phyloP scores from a whole-genome alignment of 2,329 filamentous ascomycete genomes.

The Periconia sp. region DNA sequence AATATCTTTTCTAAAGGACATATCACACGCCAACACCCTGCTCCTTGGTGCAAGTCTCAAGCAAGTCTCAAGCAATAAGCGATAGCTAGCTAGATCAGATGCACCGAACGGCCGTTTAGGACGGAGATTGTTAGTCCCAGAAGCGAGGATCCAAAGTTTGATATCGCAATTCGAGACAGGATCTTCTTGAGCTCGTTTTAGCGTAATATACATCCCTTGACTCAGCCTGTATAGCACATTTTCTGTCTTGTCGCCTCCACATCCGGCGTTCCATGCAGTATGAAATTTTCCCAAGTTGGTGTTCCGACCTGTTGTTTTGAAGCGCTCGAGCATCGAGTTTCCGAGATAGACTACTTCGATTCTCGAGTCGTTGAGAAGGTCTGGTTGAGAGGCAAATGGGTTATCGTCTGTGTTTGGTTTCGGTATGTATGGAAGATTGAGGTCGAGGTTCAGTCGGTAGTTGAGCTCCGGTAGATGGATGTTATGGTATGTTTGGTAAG shows the following conservation, averaged over 20 bases:
- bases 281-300: slow-evolving; percentile 9
- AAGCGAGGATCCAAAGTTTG: slow-evolving; percentile 16
- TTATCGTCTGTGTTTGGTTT: slow-evolving; percentile 1
- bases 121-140: slow-evolving; percentile 18
- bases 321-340: slow-evolving; percentile 25
- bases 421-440: not conserved
- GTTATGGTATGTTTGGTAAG: slow-evolving; percentile 6
- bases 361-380: slow-evolving; percentile 11
- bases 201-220: slow-evolving; percentile 5
- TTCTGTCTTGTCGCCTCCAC: slow-evolving; percentile 20
- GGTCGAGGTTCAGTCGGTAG: slow-evolving; percentile 5
- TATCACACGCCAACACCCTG: slow-evolving; percentile 12
- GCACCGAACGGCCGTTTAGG: slow-evolving; percentile 5
- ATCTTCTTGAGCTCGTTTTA: slow-evolving; percentile 1
- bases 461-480: slow-evolving; percentile 16
- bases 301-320: slow-evolving; percentile 18
- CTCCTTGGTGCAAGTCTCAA: slow-evolving; percentile 14
- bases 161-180: slow-evolving; percentile 4
- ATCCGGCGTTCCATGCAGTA: slow-evolving; percentile 16
- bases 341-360: slow-evolving; percentile 18
- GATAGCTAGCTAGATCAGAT: slow-evolving; percentile 9
- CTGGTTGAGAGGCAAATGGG: slow-evolving; percentile 2
- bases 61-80: slow-evolving; percentile 10
- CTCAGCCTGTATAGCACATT: slow-evolving; percentile 12
- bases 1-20: slow-evolving; percentile 12